These are phyloP conservation scores for Penicillium fimorum DNA, from an alignment of 495 filamentous ascomycete genomes.

Conservation along the genomic window DNA sequence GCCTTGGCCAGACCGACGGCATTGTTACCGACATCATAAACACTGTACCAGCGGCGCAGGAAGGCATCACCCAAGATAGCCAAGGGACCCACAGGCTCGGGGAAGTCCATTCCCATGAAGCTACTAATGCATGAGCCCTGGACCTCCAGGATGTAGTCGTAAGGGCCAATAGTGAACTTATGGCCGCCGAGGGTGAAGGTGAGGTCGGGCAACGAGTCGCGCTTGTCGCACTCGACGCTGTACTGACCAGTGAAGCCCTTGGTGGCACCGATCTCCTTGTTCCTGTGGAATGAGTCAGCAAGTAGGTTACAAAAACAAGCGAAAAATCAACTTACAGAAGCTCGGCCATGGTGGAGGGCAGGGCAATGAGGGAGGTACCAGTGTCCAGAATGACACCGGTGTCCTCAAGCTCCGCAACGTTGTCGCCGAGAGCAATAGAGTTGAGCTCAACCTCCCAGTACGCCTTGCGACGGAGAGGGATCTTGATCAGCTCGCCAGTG, in stretches of 20 bases:
- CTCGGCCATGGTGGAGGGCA: constrained; percentile 89
- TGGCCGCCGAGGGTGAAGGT: constrained; percentile 84
- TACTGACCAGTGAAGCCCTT: constrained; percentile 96
- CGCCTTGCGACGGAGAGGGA: constrained; percentile 94
- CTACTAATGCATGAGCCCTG: constrained; percentile 94
- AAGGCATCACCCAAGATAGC: constrained; percentile 98
- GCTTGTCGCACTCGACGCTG: constrained; percentile 83
- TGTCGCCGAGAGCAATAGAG: constrained; percentile 80
- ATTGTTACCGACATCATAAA: constrained; percentile 86
- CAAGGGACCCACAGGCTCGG: constrained; percentile 83
- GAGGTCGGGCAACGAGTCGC: constrained; percentile 78
- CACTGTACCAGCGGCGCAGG: constrained; percentile 94
- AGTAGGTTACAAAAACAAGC: not conserved
- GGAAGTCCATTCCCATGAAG: constrained; percentile 98
- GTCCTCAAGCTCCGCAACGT: constrained; percentile 81
- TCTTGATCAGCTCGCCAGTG: constrained; percentile 84
- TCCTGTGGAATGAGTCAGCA: constrained; percentile 47
- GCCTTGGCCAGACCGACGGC: constrained; percentile 85
- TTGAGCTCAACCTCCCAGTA: constrained; percentile 99
- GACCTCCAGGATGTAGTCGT: constrained; percentile 95
- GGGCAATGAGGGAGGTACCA: constrained; percentile 95
- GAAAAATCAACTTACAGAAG: constrained; percentile 60
- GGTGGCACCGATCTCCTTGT: constrained; percentile 96
- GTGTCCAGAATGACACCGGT: constrained; percentile 98
- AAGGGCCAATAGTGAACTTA: constrained; percentile 84